Evolutionary conservation across 305 asterid species (phyloP).

Genomic region (Stenogyne calaminthoides): DNA sequence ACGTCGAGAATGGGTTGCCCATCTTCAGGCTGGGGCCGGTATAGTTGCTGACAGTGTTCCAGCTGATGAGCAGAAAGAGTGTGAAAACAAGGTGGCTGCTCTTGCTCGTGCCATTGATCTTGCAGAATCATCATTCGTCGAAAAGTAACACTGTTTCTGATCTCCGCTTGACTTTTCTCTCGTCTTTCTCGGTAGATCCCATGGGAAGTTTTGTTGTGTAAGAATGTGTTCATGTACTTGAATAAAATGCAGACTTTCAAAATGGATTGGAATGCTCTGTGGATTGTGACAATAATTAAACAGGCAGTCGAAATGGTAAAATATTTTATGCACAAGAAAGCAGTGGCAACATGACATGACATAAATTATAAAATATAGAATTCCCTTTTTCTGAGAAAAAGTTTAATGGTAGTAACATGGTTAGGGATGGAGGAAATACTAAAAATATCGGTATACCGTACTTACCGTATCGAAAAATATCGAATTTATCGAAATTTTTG

Average conservation of each 20-base stretch:
- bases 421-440: too few species aligned
- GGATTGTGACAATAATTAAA: background rate
- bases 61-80: slow-evolving; percentile 86
- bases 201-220: slow-evolving; percentile 18
- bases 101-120: slow-evolving; percentile 92
- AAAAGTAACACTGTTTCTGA: slow-evolving; percentile 34
- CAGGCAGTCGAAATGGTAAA: background rate
- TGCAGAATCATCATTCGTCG: slow-evolving; percentile 88
- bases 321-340: too few species aligned
- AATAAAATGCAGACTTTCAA: background rate
- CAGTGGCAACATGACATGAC: too few species aligned
- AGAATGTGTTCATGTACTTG: background rate
- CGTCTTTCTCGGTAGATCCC: background rate
- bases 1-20: slow-evolving; percentile 88
- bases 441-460: too few species aligned
- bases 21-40: slow-evolving; percentile 96
- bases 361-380: too few species aligned
- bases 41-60: slow-evolving; percentile 93
- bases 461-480: too few species aligned
- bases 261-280: background rate
- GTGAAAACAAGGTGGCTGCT: slow-evolving; percentile 93
- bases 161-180: background rate
- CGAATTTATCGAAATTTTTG: too few species aligned
- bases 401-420: too few species aligned
- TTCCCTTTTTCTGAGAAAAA: too few species aligned